phyloP scores from a whole-genome alignment of 129 eudicot species.

The Centrapalus pauciflorus region DNA sequence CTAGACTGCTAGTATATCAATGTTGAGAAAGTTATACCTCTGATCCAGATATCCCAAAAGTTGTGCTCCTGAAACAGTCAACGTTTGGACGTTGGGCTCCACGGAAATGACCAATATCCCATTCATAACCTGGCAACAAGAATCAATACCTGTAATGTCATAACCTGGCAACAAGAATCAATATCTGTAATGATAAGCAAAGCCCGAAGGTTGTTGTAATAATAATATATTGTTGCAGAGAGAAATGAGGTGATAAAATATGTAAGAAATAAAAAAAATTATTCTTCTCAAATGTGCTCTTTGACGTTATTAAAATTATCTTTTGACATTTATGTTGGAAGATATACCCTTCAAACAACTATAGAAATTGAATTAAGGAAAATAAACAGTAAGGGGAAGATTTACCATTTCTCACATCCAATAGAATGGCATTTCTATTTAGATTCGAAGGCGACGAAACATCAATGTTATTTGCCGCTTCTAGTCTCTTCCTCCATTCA shows the following conservation, averaged over 20 bases:
- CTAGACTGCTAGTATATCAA: not conserved
- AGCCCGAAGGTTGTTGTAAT: not conserved
- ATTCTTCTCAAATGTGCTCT: too few relatives aligned
- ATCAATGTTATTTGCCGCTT: constrained; percentile 31
- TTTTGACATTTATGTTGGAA: too few relatives aligned
- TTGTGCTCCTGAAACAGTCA: constrained; percentile 87
- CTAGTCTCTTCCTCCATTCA: constrained; percentile 73
- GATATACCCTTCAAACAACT: too few relatives aligned
- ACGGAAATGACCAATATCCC: constrained; percentile 94
- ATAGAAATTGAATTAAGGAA: not conserved
- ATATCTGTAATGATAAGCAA: not conserved
- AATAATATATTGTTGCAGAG: not conserved
- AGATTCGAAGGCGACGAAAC: constrained; percentile 24
- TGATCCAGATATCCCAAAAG: constrained; percentile 73
- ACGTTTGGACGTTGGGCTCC: constrained; percentile 94
- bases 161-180: constrained; percentile 53
- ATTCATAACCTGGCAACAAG: constrained; percentile 78
- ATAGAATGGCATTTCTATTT: constrained; percentile 39
- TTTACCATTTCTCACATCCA: constrained; percentile 98
- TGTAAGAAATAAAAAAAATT: too few relatives aligned
- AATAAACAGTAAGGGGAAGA: constrained; percentile 13
- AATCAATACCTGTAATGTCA: constrained; percentile 25
- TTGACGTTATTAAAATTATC: too few relatives aligned
- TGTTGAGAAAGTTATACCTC: constrained; percentile 39
- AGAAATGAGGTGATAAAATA: not conserved